Evolutionary conservation across 345 rosid species (phyloP), one percentile per base, ranked within the genome.

Genomic region (Leavenworthia alabamica): DNA sequence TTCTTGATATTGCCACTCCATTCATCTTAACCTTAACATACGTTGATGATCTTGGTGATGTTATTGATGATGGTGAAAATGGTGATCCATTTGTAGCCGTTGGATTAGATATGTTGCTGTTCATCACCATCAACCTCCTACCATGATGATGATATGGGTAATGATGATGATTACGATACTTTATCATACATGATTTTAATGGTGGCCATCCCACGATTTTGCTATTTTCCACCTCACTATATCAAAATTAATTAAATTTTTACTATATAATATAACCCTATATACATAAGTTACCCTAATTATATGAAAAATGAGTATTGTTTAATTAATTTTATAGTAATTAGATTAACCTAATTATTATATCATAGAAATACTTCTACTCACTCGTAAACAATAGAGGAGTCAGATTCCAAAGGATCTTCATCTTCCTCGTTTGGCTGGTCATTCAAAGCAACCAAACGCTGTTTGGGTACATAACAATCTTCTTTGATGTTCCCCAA

Each of bases 1-100:
- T 87, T 53, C 91, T 82, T 66, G 79, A 55, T 54, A 87, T 84
- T 32, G 80, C 75, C 13, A 75, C 80, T 24, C 90, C 95, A 62
- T 84, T 83, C 95, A 87, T 87, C 77, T 84, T 82, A 62, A 87
- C 91, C 65, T 87, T 84, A 8, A 87, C 86, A 66, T 65, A 80
- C 72, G 39, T 76, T 52, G 86, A 63, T 45, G 75, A 58, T 7
- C 64, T 48, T 6, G n/a, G 46, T 33, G 48, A 36, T 27, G 31
- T 16, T 28, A 5, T 35, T 0, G 64, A 23, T 47, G 55, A 16
- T 19, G 60, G 42, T 4, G 53, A n/a, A n/a, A n/a, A 64, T 4
- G 43, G 27, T 7, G 50, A 31, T 35, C 52, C 52, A 35, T 31
- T 33, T 36, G 29, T 23, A n/a, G 28, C 51, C 70, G 46, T 49